Percentiles rank a stretch among this genome's conserved stretches.
Evolutionary conservation across 148 eudicot species (phyloP).

Genomic region (Rhododendron henanense): DNA sequence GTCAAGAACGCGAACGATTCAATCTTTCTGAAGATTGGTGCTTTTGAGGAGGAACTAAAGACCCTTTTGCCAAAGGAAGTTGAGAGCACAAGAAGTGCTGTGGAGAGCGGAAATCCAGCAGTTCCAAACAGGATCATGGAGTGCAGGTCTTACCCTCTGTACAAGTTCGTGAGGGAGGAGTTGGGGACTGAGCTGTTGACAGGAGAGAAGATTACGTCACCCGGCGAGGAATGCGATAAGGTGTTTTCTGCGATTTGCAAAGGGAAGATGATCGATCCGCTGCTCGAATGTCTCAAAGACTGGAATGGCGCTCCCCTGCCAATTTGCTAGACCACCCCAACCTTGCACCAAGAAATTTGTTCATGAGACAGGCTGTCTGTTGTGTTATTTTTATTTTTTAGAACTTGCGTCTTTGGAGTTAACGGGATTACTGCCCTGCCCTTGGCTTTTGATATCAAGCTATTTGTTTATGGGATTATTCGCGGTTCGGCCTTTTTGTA

Average conservation of each 20-base stretch:
- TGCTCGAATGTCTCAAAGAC: slow-evolving; percentile 17
- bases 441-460: background rate
- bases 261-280: slow-evolving; percentile 23
- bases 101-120: slow-evolving; percentile 14
- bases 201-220: slow-evolving; percentile 18
- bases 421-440: background rate
- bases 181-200: slow-evolving; percentile 20
- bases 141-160: slow-evolving; percentile 22
- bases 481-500: background rate
- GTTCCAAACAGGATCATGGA: slow-evolving; percentile 21
- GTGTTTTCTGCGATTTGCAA: slow-evolving; percentile 21
- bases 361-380: background rate
- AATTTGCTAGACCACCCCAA: slow-evolving; percentile 11
- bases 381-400: background rate
- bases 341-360: background rate
- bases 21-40: slow-evolving; percentile 21
- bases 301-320: slow-evolving; percentile 27
- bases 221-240: slow-evolving; percentile 18
- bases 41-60: slow-evolving; percentile 27
- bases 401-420: background rate
- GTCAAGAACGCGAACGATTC: background rate
- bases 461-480: background rate
- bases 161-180: slow-evolving; percentile 22
- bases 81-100: slow-evolving; percentile 17
- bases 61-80: slow-evolving; percentile 24